These are phyloP conservation scores for Fusarium sp. DNA, from an alignment of 2,329 filamentous ascomycete species.

Conservation along the genomic window DNA sequence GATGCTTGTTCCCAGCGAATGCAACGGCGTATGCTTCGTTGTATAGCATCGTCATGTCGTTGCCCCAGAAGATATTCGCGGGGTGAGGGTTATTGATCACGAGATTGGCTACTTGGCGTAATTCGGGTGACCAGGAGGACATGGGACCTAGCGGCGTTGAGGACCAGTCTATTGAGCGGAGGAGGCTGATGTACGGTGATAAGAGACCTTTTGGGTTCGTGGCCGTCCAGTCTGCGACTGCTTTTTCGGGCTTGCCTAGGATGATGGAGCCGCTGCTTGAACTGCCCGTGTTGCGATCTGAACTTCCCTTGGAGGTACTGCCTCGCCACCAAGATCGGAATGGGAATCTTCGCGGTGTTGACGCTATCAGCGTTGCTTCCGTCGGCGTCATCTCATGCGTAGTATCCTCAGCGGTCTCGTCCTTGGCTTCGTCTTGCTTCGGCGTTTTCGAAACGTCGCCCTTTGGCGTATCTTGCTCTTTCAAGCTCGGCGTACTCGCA, in stretches of 20 bases:
- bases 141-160: constrained; percentile 57
- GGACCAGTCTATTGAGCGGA: constrained; percentile 54
- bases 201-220: constrained; percentile 45
- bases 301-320: constrained; percentile 37
- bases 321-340: not conserved
- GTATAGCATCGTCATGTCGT: constrained; percentile 70
- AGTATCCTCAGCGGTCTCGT: rapidly evolving
- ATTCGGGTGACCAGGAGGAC: constrained; percentile 55
- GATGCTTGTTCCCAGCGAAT: constrained; percentile 72
- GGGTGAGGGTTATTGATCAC: constrained; percentile 54
- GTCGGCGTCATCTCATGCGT: not conserved
- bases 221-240: constrained; percentile 51
- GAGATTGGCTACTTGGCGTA: constrained; percentile 55
- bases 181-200: constrained; percentile 45
- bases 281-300: constrained; percentile 42
- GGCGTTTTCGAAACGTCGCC: not conserved
- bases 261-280: constrained; percentile 44
- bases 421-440: not conserved
- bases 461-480: not conserved
- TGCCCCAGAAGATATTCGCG: constrained; percentile 69
- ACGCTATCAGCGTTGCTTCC: constrained; percentile 3
- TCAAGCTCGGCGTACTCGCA: not conserved
- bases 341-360: not conserved
- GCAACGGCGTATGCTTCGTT: constrained; percentile 68
- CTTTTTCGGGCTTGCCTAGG: constrained; percentile 47